Percentiles rank a stretch among this genome's conserved stretches.
Evolutionary conservation across 768 basidiomycete species (phyloP).

Genomic region (Vishniacozyma victoriae): DNA sequence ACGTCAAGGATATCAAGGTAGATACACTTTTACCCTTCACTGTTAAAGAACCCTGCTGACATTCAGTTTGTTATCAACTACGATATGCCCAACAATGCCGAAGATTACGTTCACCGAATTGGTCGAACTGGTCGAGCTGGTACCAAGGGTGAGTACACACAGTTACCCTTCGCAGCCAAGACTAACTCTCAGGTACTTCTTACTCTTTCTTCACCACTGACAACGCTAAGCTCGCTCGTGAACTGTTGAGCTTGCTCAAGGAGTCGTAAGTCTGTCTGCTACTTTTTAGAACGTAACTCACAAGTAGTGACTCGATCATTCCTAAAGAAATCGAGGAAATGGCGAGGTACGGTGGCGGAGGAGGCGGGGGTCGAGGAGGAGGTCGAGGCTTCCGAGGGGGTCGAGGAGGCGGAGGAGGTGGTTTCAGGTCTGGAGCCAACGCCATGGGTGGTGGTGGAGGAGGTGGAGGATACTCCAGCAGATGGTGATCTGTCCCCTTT

Average conservation of each 20-base stretch:
- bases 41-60: slow-evolving; percentile 1
- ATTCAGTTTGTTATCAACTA: slow-evolving; percentile 56
- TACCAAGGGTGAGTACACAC: slow-evolving; percentile 32
- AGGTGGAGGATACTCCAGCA: slow-evolving; percentile 36
- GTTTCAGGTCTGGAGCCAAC: slow-evolving; percentile 21
- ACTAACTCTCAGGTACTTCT: slow-evolving; percentile 82
- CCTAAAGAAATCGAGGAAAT: slow-evolving; percentile 91
- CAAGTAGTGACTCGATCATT: slow-evolving; percentile 51
- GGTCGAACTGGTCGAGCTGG: slow-evolving; percentile 77
- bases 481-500: slow-evolving; percentile 19
- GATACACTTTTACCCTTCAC: background rate
- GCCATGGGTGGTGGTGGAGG: slow-evolving; percentile 25
- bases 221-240: slow-evolving; percentile 88
- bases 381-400: slow-evolving; percentile 41
- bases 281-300: too few species aligned
- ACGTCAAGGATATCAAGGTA: slow-evolving; percentile 98
- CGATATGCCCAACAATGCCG: slow-evolving; percentile 96
- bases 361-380: slow-evolving; percentile 49
- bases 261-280: slow-evolving; percentile 51
- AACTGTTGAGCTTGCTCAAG: slow-evolving; percentile 74
- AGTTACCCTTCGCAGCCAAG: slow-evolving; percentile 45
- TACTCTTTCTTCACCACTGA: slow-evolving; percentile 97
- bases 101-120: slow-evolving; percentile 98
- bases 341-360: slow-evolving; percentile 77
- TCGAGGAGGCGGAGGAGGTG: slow-evolving; percentile 24